Conservation (phyloP, 495 filamentous ascomycete genomes). For the Aspergillus sclerotiicarbonarius region DNA sequence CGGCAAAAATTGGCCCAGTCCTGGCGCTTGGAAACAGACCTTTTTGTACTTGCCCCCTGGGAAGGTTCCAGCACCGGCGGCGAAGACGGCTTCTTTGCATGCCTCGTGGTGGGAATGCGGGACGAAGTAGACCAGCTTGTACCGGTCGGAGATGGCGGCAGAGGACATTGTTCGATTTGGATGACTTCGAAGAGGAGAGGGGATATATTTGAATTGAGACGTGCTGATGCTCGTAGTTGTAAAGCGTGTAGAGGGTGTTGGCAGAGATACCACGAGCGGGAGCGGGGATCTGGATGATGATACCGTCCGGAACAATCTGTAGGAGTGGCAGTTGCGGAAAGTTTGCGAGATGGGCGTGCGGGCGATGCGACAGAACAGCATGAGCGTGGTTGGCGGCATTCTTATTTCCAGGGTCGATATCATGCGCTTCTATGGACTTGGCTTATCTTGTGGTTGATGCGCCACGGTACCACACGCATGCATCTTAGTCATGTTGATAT, state of each 20-base stretch:
- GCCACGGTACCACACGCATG: background rate
- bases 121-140: slow-evolving; percentile 51
- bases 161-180: slow-evolving; percentile 13
- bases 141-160: slow-evolving; percentile 29
- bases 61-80: slow-evolving; percentile 43
- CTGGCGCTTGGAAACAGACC: slow-evolving; percentile 39
- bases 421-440: background rate
- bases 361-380: background rate
- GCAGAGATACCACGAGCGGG: background rate
- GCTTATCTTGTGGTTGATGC: background rate
- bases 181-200: background rate
- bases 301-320: background rate
- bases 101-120: slow-evolving; percentile 36
- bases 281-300: background rate
- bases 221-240: background rate
- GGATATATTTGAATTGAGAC: background rate
- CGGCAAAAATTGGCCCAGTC: slow-evolving; percentile 43
- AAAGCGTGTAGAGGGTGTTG: background rate
- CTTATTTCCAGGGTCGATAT: slow-evolving; percentile 14
- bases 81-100: slow-evolving; percentile 49
- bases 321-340: background rate
- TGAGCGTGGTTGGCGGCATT: slow-evolving; percentile 8
- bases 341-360: slow-evolving; percentile 1
- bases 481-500: background rate
- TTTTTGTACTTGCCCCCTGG: slow-evolving; percentile 44